These are phyloP conservation scores for Penicillium lagena DNA, from an alignment of 495 filamentous ascomycete genomes.

Conservation along the genomic window DNA sequence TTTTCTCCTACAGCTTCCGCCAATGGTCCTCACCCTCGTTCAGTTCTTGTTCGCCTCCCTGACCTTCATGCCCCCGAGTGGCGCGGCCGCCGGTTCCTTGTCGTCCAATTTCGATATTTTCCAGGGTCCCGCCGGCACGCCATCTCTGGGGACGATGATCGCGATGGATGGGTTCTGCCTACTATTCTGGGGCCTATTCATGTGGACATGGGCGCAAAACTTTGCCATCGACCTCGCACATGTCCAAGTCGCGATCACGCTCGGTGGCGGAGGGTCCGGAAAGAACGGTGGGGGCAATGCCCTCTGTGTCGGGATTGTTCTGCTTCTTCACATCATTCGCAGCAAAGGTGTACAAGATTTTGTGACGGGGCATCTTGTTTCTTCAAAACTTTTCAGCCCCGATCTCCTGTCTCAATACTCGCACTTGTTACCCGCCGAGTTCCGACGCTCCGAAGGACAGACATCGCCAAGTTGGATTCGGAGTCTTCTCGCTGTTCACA, in stretches of 20 bases:
- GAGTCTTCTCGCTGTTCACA: constrained; percentile 73
- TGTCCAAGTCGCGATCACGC: constrained; percentile 87
- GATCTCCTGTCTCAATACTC: constrained; percentile 40
- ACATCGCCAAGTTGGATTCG: constrained; percentile 54
- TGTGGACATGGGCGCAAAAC: constrained; percentile 83
- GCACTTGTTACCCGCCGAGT: constrained; percentile 35
- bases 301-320: constrained; percentile 75
- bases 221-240: constrained; percentile 92
- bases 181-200: constrained; percentile 73
- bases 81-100: constrained; percentile 42
- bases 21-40: constrained; percentile 80
- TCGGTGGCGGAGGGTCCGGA: constrained; percentile 77
- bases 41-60: constrained; percentile 90
- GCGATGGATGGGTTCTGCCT: constrained; percentile 77
- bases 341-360: constrained; percentile 51
- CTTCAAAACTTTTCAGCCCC: constrained; percentile 38
- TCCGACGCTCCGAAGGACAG: constrained; percentile 34
- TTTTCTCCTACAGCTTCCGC: constrained; percentile 92
- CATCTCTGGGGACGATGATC: constrained; percentile 73
- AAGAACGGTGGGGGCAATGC: constrained; percentile 67
- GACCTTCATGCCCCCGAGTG: constrained; percentile 80
- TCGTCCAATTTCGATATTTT: constrained; percentile 67
- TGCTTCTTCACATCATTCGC: constrained; percentile 58
- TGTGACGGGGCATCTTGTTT: constrained; percentile 38
- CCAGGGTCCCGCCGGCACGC: constrained; percentile 62